Base-by-base conservation (phyloP, 163 green algal genomes). In the Dunaliella salina region DNA sequence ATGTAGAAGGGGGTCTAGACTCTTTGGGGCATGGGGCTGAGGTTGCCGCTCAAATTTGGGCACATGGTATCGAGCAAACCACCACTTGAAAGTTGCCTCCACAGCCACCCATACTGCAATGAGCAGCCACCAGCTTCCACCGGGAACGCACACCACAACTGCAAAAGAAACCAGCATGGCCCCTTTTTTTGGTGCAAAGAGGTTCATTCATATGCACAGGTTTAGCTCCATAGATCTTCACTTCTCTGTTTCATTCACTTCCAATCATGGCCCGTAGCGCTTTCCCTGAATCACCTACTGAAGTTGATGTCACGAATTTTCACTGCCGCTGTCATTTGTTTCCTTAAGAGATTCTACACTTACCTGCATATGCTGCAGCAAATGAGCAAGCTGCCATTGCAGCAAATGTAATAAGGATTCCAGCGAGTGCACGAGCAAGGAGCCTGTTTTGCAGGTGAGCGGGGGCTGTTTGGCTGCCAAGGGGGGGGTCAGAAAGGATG, bases 1-100 rank as follows among this genome's bases (percentile, higher is more conserved):
- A 50, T 84, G 81, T 4, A 75, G 45, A 33, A 84, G 25, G 15
- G 81, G 45, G 81, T 84, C 81, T 4, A 72, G 81, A 20, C 33
- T 32, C 35, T 5, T 26, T 26, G 81, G 84, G n/a, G n/a, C 50
- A 72, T 86, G 67, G 32, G 83, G 67, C 75, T 59, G 71, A 1
- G 79, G 79, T 26, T 82, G 79, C 32, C 20, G 12, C 34, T 82
- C 79, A 35, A 82, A 45, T 1, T 24, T 50, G 12, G 79, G 32
- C 20, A 45, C 79, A 17, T 82, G 79, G 63, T 15, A 29, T 17
- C 25, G 1, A 30, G 20, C 20, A 33, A 59, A 82, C 79, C 79
- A 82, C 30, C 34, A n/a, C 32, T 30, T 59, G 79, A 50, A 82
- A 0, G 20, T 45, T 18, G 33, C 32, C 79, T 82, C 79, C 32